Evolutionary conservation across 1,284 basidiomycete species (phyloP), one percentile per base, ranked within the genome.

Genomic region (Ganoderma multipileum): DNA sequence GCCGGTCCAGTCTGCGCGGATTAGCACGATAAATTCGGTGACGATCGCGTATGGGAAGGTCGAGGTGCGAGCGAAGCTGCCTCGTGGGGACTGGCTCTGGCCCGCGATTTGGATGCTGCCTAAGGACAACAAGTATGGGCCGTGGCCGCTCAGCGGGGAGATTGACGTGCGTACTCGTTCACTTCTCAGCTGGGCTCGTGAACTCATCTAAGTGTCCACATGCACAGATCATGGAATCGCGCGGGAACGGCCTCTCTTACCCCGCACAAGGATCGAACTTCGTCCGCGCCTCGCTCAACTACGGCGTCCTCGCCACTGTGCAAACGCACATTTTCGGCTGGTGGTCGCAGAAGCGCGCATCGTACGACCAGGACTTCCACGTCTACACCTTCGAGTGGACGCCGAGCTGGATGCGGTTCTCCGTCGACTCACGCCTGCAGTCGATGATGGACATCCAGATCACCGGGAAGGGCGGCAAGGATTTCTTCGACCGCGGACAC

Each of bases 61-160:
- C 63, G 94, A 95, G 77, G 86, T 95, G 16, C 80, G 79, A 30
- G 80, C 82, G 66, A 81, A 81, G 72, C 60, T 82, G 26, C 81
- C 80, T 3, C 75, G 75, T 67, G 85, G 86, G 1, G 87, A 89
- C 72, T 90, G 93, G 94, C 80, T 95, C 63, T 95, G 94, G 94
- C 94, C 94, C 2, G 91, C 92, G 0, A 87, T 96, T 68, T 93
- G 91, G 91, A 91, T 95, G 93, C 79, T 94, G 65, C 94, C 94
- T 20, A 84, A 84, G 68, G 82, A 91, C 65, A 83, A 84, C 66
- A 84, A 84, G 2, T 96, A 95, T 74, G 94, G 94, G 0, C 68
- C 79, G 0, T 95, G 94, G 93, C 94, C 94, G 0, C 78, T 86
- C 57, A 89, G 85, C 73, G 90, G 91, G 70, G 91, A 92, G 81